These are phyloP conservation scores for Agarophyton chilense DNA, from an alignment of 23 red algal species.

Conservation along the genomic window DNA sequence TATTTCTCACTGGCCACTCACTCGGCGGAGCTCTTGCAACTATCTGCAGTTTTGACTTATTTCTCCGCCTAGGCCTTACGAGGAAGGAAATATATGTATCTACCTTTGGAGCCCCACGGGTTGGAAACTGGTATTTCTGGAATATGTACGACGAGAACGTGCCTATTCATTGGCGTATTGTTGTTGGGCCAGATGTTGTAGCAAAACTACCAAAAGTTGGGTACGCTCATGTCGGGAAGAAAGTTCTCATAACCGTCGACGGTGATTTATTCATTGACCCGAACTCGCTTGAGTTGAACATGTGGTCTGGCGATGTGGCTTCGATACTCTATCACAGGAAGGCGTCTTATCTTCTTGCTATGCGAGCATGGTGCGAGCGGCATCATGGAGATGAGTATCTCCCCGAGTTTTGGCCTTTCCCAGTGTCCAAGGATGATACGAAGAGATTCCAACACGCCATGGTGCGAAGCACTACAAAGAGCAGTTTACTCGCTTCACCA, in stretches of 20 bases:
- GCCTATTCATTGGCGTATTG: slow-evolving; percentile 82
- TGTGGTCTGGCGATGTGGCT: slow-evolving; percentile 84
- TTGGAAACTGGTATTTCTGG: slow-evolving; percentile 73
- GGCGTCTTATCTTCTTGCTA: slow-evolving; percentile 85
- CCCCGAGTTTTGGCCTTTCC: slow-evolving; percentile 83
- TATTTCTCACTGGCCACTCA: slow-evolving; percentile 94
- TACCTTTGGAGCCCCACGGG: slow-evolving; percentile 79
- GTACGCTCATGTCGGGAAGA: slow-evolving; percentile 82
- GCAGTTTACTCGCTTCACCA: slow-evolving; percentile 2
- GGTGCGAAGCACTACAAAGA: slow-evolving; percentile 66
- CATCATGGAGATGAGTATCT: slow-evolving; percentile 85
- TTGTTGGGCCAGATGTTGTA: slow-evolving; percentile 81
- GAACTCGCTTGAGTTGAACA: slow-evolving; percentile 84
- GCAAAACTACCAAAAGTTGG: slow-evolving; percentile 84
- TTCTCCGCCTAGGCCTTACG: slow-evolving; percentile 51
- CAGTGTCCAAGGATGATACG: slow-evolving; percentile 77
- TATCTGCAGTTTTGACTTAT: slow-evolving; percentile 79
- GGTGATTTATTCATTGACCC: slow-evolving; percentile 92
- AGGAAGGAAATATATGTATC: slow-evolving; percentile 83
- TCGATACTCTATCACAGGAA: slow-evolving; percentile 84
- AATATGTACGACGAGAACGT: slow-evolving; percentile 75
- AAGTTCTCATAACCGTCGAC: slow-evolving; percentile 81
- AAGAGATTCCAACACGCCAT: slow-evolving; percentile 76
- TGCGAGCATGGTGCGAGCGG: slow-evolving; percentile 84
- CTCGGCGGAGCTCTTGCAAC: slow-evolving; percentile 88